These are phyloP conservation scores for Colletotrichum phormii DNA, from an alignment of 2,329 filamentous ascomycete species.

Conservation along the genomic window DNA sequence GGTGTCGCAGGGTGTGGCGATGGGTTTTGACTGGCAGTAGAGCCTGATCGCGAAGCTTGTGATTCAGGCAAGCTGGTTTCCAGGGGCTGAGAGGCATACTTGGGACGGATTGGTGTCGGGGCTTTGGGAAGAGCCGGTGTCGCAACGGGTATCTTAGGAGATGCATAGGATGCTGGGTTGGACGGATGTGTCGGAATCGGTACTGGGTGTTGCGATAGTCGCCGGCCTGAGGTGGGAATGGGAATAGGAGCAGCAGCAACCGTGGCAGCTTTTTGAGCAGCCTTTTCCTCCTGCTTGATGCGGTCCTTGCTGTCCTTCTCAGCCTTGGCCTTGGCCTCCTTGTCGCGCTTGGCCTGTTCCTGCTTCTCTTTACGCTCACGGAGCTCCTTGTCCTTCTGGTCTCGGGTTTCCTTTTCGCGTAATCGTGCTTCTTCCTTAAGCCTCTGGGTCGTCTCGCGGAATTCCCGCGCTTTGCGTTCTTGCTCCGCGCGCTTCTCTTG, in stretches of 20 bases:
- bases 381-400: constrained; percentile 73
- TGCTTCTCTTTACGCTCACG: constrained; percentile 70
- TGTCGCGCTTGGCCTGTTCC: constrained; percentile 67
- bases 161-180: constrained; percentile 71
- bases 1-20: constrained; percentile 73
- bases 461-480: constrained; percentile 80
- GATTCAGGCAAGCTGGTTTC: constrained; percentile 77
- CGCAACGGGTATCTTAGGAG: constrained; percentile 82
- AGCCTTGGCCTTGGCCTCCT: constrained; percentile 53
- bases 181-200: constrained; percentile 65
- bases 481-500: constrained; percentile 86
- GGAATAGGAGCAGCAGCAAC: constrained; percentile 52
- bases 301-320: constrained; percentile 54
- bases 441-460: constrained; percentile 78
- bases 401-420: constrained; percentile 81
- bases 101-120: constrained; percentile 80
- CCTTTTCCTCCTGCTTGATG: constrained; percentile 55
- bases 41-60: constrained; percentile 73
- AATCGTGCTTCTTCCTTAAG: constrained; percentile 85
- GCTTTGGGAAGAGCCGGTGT: constrained; percentile 87
- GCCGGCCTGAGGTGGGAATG: constrained; percentile 54
- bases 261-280: constrained; percentile 52
- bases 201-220: constrained; percentile 50
- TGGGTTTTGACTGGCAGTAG: constrained; percentile 64
- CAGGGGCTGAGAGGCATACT: constrained; percentile 86